These are phyloP conservation scores for Fomitopsis pinicola DNA, from an alignment of 1,284 basidiomycete genomes.

Conservation along the genomic window DNA sequence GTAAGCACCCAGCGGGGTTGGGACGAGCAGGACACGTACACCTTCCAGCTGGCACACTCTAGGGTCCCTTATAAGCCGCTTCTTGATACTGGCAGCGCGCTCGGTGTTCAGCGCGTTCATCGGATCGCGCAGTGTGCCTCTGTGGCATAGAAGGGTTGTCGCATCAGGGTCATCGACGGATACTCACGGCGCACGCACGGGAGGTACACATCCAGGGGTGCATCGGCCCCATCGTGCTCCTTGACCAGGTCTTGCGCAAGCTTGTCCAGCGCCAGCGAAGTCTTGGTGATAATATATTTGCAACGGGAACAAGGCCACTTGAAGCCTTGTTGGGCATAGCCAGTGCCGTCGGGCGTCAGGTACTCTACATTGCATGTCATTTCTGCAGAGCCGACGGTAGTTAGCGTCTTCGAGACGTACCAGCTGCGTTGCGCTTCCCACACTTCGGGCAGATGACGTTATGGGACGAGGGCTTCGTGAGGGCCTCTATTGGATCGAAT, in stretches of 20 bases:
- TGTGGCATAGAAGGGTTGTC: neutral
- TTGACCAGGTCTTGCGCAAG: constrained; percentile 30
- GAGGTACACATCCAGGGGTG: constrained; percentile 15
- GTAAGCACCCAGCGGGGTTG: neutral
- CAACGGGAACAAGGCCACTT: constrained; percentile 25
- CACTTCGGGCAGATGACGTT: constrained; percentile 33
- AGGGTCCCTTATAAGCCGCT: constrained; percentile 10
- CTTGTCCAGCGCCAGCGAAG: constrained; percentile 30
- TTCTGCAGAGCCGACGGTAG: neutral
- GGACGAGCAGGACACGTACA: neutral
- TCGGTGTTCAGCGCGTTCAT: constrained; percentile 17
- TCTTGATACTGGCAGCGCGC: constrained; percentile 23
- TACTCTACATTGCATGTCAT: constrained; percentile 22
- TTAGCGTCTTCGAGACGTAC: constrained; percentile 22
- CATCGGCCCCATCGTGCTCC: constrained; percentile 7
- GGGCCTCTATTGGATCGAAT: constrained; percentile 33
- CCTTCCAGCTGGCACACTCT: neutral
- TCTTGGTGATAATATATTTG: constrained; percentile 27
- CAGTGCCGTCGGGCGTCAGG: constrained; percentile 28
- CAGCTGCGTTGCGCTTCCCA: constrained; percentile 15
- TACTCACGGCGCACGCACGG: constrained; percentile 21
- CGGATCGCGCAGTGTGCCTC: constrained; percentile 27
- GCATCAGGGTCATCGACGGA: too few species aligned
- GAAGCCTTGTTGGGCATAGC: constrained; percentile 37
- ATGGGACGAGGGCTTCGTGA: constrained; percentile 16